A percentile compares a stretch with the other conserved stretches of the same genome.
Conservation (phyloP, 2,329 filamentous ascomycete genomes). For the Fusarium pseudograminearum region DNA sequence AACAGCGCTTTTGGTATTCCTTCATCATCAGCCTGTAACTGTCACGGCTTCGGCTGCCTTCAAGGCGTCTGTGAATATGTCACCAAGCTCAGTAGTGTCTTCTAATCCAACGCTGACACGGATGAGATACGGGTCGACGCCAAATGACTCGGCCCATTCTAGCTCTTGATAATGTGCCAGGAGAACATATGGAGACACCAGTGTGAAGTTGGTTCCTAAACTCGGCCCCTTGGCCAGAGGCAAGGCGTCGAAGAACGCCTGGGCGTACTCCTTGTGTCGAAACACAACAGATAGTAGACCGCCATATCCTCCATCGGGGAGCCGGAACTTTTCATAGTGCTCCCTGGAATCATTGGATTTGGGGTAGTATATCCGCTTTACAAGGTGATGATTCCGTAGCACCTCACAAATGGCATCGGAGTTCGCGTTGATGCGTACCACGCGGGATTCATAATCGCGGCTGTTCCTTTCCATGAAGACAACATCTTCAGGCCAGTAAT, state of each 20-base stretch:
- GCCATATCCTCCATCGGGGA: conserved; percentile 84
- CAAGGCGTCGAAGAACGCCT: conserved; percentile 86
- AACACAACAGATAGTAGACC: conserved; percentile 90
- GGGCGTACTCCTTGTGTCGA: conserved; percentile 74
- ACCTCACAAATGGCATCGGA: conserved; percentile 85
- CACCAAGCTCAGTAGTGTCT: conserved; percentile 74
- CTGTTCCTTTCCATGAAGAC: conserved; percentile 97
- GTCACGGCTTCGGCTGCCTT: conserved; percentile 61
- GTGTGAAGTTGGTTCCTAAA: conserved; percentile 95
- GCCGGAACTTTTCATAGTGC: conserved; percentile 83
- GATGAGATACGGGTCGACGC: conserved; percentile 83
- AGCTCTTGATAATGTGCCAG: conserved; percentile 92
- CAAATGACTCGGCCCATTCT: conserved; percentile 87
- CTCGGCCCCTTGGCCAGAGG: conserved; percentile 94
- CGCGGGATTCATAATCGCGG: conserved; percentile 86
- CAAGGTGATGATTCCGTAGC: conserved; percentile 68
- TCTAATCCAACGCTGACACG: conserved; percentile 93
- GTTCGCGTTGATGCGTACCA: conserved; percentile 86
- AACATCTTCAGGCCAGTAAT: conserved; percentile 93
- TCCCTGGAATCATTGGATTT: conserved; percentile 76
- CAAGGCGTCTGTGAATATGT: conserved; percentile 76
- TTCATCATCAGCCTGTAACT: conserved; percentile 8
- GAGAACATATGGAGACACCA: conserved; percentile 90
- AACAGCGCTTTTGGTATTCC: conserved; percentile 11
- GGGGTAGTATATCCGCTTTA: conserved; percentile 89